Conservation (phyloP, 352 stramenopile species). For the Globisporangium canariense region DNA sequence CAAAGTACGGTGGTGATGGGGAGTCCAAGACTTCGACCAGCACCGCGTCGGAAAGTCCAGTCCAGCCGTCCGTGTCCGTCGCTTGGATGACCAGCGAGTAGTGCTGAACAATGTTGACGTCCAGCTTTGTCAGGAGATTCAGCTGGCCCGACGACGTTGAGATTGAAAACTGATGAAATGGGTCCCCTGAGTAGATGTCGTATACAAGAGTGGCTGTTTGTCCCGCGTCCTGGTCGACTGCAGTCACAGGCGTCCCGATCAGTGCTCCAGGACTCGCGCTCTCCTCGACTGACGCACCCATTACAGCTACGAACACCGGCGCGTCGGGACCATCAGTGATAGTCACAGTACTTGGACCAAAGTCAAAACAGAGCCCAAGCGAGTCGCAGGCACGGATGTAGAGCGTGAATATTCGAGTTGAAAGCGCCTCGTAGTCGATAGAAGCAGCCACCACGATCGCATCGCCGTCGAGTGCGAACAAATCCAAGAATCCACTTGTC, state of each 20-base stretch:
- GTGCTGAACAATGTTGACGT: constrained; percentile 28
- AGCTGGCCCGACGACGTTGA: constrained; percentile 29
- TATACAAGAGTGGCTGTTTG: constrained; percentile 41
- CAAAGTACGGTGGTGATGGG: constrained; percentile 45
- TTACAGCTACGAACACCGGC: constrained; percentile 26
- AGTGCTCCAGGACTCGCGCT: not conserved
- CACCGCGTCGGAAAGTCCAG: constrained; percentile 35
- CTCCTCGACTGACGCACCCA: constrained; percentile 11
- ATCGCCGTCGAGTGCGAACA: constrained; percentile 7
- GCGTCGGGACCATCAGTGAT: constrained; percentile 42
- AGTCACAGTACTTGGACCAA: constrained; percentile 35
- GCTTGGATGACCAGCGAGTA: constrained; percentile 43
- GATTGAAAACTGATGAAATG: constrained; percentile 42
- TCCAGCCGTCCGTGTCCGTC: constrained; percentile 37
- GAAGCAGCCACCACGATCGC: not conserved
- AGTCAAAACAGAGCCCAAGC: constrained; percentile 30
- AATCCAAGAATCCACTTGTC: constrained; percentile 9
- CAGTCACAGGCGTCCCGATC: constrained; percentile 27
- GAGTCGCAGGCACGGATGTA: constrained; percentile 39
- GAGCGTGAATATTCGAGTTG: constrained; percentile 22
- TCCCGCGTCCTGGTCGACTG: constrained; percentile 44
- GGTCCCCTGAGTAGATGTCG: constrained; percentile 43
- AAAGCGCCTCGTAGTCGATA: constrained; percentile 13
- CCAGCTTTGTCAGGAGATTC: constrained; percentile 25
- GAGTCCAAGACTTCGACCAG: constrained; percentile 35